phyloP scores from a whole-genome alignment of 2,329 filamentous ascomycete genomes.

The Beauveria sp. region DNA sequence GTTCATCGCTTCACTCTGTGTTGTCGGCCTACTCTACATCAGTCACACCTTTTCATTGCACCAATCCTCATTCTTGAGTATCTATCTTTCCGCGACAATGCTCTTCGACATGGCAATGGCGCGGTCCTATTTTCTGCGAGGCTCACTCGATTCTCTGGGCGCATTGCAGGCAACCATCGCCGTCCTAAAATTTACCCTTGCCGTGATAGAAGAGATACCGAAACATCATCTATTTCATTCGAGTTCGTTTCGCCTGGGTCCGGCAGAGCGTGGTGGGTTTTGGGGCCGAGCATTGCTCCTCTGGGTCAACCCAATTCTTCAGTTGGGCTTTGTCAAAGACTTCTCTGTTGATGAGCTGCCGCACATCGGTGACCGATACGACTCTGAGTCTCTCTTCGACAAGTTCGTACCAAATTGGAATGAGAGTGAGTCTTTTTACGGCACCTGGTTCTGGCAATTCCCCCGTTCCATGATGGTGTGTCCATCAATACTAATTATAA shows the following conservation, averaged over 20 bases:
- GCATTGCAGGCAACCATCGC: constrained; percentile 20
- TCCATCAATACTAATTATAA: neutral
- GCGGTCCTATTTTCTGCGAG: constrained; percentile 26
- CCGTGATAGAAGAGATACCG: constrained; percentile 24
- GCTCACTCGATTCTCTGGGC: constrained; percentile 17
- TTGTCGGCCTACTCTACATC: constrained; percentile 22
- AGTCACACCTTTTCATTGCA: constrained; percentile 25
- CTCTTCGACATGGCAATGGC: constrained; percentile 25
- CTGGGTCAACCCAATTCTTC: neutral
- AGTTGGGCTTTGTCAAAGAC: neutral
- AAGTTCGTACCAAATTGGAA: neutral
- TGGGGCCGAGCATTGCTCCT: constrained; percentile 6
- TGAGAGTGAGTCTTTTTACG: neutral
- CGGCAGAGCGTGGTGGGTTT: constrained; percentile 15
- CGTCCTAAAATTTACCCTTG: constrained; percentile 19
- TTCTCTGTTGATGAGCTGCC: neutral
- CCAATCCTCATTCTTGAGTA: constrained; percentile 25
- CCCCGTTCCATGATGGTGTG: neutral
- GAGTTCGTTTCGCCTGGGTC: constrained; percentile 7
- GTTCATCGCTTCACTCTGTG: constrained; percentile 19
- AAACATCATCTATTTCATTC: constrained; percentile 15
- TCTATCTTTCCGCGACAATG: constrained; percentile 24
- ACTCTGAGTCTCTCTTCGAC: neutral
- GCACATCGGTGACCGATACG: neutral
- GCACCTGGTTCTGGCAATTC: no score